Base-by-base conservation (phyloP, 2,329 filamentous ascomycete genomes). In the Ophiostoma tasmaniense region DNA sequence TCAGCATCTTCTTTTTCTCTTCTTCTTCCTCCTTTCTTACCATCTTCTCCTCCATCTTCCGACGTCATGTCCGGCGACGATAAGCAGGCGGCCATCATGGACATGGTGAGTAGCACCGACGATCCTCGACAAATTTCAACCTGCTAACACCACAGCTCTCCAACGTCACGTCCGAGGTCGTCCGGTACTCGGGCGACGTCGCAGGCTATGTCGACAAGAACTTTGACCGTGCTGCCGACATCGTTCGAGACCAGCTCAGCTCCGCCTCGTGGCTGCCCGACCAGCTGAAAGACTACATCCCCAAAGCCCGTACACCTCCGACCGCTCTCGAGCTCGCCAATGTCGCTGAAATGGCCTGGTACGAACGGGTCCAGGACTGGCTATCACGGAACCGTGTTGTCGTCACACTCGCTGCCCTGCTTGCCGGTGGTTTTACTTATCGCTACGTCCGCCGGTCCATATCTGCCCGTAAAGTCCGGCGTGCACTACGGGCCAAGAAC, bases 161-260 rank as follows among this genome's bases (percentile, higher is more conserved):
- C 72, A 82, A 80, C 72, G 78, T 86, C 69, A 81, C 83, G 71
- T 79, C 86, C 79, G 88, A 93, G 75, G 83, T 94, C 76, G 86
- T 85, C 71, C 83, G 83, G 72, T 93, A 92, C 78, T 89, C 90
- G 20, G 82, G 84, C 73, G 85, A 91, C 67, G 84, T 94, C 71
- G 92, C 92, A 76, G 89, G 92, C 72, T 90, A 89, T 73, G 87
- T 96, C 77, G 92, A 97, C 79, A 84, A 85, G 70, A 88, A 93
- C 76, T 89, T 97, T 78, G 92, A 97, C 75, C 83, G 85, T 70
- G 88, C 92, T 62, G 91, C 93, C 68, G 82, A 84, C 45, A 82
- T 85, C 50, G 82, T 97, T 64, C 87, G 91, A 76, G 88, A 92
- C 72, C 84, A 84, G 4, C 82, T 92, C 64, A 85, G 89, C 50